A percentile compares a stretch with the other conserved stretches of the same genome.
Conservation (phyloP, 768 basidiomycete genomes). For the Russula virescens region DNA sequence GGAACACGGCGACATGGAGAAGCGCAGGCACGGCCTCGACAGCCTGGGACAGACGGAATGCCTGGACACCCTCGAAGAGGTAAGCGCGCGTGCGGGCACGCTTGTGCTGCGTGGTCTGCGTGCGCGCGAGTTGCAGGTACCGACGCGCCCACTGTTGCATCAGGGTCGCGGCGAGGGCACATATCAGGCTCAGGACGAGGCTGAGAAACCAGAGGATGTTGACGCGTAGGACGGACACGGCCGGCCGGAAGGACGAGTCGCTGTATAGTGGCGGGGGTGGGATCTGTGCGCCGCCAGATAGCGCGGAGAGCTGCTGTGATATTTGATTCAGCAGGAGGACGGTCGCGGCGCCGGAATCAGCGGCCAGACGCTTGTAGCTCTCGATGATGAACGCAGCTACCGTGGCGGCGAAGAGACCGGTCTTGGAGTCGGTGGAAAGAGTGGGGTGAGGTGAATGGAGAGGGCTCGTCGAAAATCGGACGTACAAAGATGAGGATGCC, state of each 20-base stretch:
- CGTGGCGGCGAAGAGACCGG: conserved; percentile 15
- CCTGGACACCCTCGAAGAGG: conserved; percentile 11
- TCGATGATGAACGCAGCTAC: conserved; percentile 18
- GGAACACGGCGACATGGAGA: conserved; percentile 10
- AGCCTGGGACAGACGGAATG: background rate
- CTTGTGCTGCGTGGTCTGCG: background rate
- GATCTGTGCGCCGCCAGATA: background rate
- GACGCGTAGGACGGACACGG: conserved; percentile 4
- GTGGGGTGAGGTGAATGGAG: background rate
- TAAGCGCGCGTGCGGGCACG: conserved; percentile 7
- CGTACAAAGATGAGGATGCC: conserved; percentile 11
- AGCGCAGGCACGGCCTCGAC: conserved; percentile 3
- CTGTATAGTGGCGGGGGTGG: background rate
- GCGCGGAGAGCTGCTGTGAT: conserved; percentile 11
- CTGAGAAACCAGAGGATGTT: conserved; percentile 22
- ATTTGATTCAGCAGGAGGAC: conserved; percentile 13
- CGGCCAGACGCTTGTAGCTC: conserved; percentile 11
- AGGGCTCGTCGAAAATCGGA: background rate
- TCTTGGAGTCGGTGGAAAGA: background rate
- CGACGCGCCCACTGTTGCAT: conserved; percentile 15
- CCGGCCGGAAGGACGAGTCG: background rate
- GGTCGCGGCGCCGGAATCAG: background rate
- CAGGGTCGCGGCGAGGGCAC: conserved; percentile 8
- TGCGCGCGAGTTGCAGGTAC: conserved; percentile 5
- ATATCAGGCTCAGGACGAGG: conserved; percentile 8